A percentile compares a stretch with the other conserved stretches of the same genome.
Evolutionary conservation across 1,284 basidiomycete genomes (phyloP).

Genomic region (Takashimella tepidaria): DNA sequence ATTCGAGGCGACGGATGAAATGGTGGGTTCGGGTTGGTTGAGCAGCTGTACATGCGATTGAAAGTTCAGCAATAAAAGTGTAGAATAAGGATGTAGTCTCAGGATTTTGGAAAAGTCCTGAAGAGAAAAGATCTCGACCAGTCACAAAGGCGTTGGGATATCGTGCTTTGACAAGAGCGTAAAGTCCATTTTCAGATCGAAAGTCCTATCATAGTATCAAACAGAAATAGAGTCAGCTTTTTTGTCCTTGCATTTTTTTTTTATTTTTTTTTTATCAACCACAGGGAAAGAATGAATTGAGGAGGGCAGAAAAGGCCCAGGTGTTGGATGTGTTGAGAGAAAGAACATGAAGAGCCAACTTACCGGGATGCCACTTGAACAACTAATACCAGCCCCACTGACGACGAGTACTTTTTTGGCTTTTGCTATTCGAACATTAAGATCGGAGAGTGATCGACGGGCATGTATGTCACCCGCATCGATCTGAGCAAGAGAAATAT

Average conservation of each 20-base stretch:
- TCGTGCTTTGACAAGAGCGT: slow-evolving; percentile 75
- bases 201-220: slow-evolving; percentile 77
- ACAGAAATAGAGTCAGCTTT: too few species aligned
- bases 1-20: slow-evolving; percentile 78
- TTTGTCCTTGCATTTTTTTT: too few species aligned
- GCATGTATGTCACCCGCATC: slow-evolving; percentile 21
- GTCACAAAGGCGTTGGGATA: slow-evolving; percentile 77
- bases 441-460: slow-evolving; percentile 53
- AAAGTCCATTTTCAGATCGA: slow-evolving; percentile 79
- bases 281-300: too few species aligned
- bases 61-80: slow-evolving; percentile 87
- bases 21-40: slow-evolving; percentile 77
- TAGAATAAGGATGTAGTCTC: slow-evolving; percentile 83
- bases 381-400: slow-evolving; percentile 87
- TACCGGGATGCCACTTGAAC: slow-evolving; percentile 86
- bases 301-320: too few species aligned
- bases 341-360: background rate
- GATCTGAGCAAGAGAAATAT: slow-evolving; percentile 25
- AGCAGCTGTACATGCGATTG: slow-evolving; percentile 72
- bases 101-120: slow-evolving; percentile 74
- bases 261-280: too few species aligned
- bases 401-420: slow-evolving; percentile 79
- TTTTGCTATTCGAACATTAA: slow-evolving; percentile 72
- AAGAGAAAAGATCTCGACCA: slow-evolving; percentile 85
- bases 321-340: background rate